phyloP scores from a whole-genome alignment of 345 rosid species.

The Arabidopsis arenosa region DNA sequence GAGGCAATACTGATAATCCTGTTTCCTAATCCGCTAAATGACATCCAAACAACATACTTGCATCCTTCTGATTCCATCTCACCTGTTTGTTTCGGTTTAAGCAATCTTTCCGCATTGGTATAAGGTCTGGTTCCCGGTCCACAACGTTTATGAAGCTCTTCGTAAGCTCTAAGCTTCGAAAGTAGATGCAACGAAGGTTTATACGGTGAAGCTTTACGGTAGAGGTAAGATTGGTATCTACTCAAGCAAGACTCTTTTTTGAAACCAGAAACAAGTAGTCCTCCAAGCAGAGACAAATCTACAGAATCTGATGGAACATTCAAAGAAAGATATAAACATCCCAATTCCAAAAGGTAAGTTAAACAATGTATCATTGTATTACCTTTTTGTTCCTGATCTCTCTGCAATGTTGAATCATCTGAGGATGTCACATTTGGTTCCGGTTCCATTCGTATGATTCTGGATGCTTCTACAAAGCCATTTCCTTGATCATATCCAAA shows the following conservation, averaged over 20 bases:
- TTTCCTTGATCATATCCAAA: constrained; percentile 46
- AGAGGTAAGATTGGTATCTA: constrained; percentile 55
- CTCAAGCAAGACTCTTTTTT: constrained; percentile 58
- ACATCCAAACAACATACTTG: constrained; percentile 67
- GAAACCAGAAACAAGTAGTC: constrained; percentile 65
- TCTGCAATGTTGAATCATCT: constrained; percentile 31
- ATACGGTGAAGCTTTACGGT: constrained; percentile 56
- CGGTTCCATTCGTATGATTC: constrained; percentile 46
- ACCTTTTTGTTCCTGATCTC: constrained; percentile 33
- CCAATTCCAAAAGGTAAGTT: background rate
- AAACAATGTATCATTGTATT: background rate
- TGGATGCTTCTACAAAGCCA: constrained; percentile 55
- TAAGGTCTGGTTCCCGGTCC: constrained; percentile 60
- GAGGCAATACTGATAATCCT: constrained; percentile 65
- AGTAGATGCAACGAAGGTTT: constrained; percentile 66
- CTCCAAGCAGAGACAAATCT: constrained; percentile 53
- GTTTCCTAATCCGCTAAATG: constrained; percentile 79
- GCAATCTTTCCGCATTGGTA: constrained; percentile 42
- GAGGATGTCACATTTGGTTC: constrained; percentile 40
- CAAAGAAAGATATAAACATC: background rate
- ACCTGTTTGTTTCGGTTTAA: constrained; percentile 41
- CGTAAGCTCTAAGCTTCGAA: constrained; percentile 66
- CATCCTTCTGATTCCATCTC: constrained; percentile 52
- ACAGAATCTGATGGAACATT: constrained; percentile 35
- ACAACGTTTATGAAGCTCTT: constrained; percentile 63